These are phyloP conservation scores for Arabidopsis suecica DNA, from an alignment of 345 rosid genomes.

Conservation along the genomic window DNA sequence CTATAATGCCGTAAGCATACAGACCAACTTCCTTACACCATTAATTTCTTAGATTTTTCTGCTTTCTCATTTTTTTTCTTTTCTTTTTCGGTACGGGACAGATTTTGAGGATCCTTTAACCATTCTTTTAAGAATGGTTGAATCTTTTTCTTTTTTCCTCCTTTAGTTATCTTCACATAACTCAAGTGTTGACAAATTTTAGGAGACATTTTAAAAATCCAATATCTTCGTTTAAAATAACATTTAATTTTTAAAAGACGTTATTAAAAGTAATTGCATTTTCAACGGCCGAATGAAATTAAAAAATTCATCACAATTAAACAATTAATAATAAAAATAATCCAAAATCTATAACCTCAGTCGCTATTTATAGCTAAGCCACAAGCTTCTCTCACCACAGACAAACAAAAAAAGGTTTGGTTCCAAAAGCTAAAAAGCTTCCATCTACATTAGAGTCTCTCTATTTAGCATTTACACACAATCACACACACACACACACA, in stretches of 20 bases:
- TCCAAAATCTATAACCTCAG: conserved; percentile 36
- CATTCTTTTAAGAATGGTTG: conserved; percentile 41
- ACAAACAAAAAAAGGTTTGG: conserved; percentile 36
- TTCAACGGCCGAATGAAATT: conserved; percentile 41
- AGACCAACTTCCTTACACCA: conserved; percentile 40
- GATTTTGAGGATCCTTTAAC: conserved; percentile 48
- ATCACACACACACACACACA: conserved; percentile 5
- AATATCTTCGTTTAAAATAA: conserved; percentile 30
- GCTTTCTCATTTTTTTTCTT: background rate
- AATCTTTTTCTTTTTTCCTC: conserved; percentile 22
- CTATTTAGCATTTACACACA: conserved; percentile 18
- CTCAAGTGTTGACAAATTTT: conserved; percentile 43
- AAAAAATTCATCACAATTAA: background rate
- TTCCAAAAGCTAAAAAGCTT: conserved; percentile 39
- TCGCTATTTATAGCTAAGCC: conserved; percentile 47
- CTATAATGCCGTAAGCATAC: conserved; percentile 38
- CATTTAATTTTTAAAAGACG: background rate
- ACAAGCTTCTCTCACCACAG: conserved; percentile 45
- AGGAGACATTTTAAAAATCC: conserved; percentile 12
- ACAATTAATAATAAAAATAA: background rate
- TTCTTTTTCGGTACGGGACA: conserved; percentile 44
- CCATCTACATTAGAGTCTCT: conserved; percentile 31
- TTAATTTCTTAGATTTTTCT: conserved; percentile 36
- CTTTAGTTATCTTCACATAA: conserved; percentile 40
- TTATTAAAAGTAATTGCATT: conserved; percentile 18